A percentile compares a stretch with the other conserved stretches of the same genome.
Conservation (phyloP, 805 yeast species). For the Metschnikowia amazonensis region DNA sequence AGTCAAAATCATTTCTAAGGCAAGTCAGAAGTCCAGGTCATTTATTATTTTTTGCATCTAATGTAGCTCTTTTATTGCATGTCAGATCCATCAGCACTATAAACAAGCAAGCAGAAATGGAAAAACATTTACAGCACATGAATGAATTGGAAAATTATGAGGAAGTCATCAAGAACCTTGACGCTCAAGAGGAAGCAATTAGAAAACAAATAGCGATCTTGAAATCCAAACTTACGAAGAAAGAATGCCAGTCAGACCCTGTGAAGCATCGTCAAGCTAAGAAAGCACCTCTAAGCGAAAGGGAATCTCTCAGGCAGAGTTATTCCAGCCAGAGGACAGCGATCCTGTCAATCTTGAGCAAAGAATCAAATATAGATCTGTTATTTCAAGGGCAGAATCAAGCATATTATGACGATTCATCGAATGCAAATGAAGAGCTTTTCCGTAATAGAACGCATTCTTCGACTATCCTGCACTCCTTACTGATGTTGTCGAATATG, state of each 20-base stretch:
- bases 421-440: neutral
- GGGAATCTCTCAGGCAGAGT: neutral
- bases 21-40: constrained; percentile 18
- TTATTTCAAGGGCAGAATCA: neutral
- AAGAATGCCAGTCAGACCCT: neutral
- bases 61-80: constrained; percentile 17
- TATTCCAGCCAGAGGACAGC: neutral
- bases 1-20: constrained; percentile 11
- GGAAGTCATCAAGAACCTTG: constrained; percentile 15
- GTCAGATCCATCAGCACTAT: constrained; percentile 14
- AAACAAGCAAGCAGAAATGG: constrained; percentile 7
- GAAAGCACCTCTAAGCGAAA: neutral
- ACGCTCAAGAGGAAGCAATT: constrained; percentile 10
- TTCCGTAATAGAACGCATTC: constrained; percentile 5
- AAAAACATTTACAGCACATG: constrained; percentile 11
- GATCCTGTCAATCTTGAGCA: neutral
- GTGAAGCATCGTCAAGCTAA: neutral
- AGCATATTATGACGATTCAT: neutral
- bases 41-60: constrained; percentile 17
- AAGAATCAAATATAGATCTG: neutral
- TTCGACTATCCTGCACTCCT: constrained; percentile 22
- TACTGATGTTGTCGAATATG: constrained; percentile 22
- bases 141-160: constrained; percentile 15
- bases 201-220: constrained; percentile 9
- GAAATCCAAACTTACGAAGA: constrained; percentile 2